Conservation (phyloP, 1,284 basidiomycete genomes). For the Malassezia brasiliensis region DNA sequence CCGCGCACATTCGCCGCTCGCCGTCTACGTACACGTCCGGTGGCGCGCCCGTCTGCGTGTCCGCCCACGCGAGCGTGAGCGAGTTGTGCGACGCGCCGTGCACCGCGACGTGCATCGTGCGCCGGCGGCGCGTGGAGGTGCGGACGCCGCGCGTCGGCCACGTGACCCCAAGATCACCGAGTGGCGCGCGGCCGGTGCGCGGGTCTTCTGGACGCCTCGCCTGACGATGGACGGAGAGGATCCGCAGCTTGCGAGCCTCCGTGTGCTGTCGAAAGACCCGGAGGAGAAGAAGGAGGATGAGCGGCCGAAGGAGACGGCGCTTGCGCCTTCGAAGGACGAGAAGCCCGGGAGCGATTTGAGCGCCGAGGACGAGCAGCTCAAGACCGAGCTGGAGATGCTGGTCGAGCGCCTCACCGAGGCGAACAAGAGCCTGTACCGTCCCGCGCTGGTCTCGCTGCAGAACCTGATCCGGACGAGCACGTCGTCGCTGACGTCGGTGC, state of each 20-base stretch:
- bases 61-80: not conserved
- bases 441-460: conserved; percentile 85
- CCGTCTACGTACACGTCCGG: not conserved
- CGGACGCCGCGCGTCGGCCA: not conserved
- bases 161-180: not conserved
- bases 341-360: conserved; percentile 59
- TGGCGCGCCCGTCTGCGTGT: not conserved
- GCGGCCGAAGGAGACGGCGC: conserved; percentile 8
- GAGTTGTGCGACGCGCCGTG: not conserved
- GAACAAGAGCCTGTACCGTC: conserved; percentile 70
- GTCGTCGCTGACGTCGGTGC: conserved; percentile 98
- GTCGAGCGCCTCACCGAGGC: conserved; percentile 87
- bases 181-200: not conserved
- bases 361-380: conserved; percentile 89
- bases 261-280: conserved; percentile 51
- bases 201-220: not conserved
- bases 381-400: conserved; percentile 93
- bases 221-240: conserved; percentile 19
- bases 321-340: conserved; percentile 21
- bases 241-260: conserved; percentile 28
- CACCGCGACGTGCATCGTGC: not conserved
- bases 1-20: not conserved
- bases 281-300: conserved; percentile 35
- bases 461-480: conserved; percentile 93
- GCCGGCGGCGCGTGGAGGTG: not conserved